Base-by-base conservation (phyloP, 805 yeast genomes). In the Pichia eremophila region DNA sequence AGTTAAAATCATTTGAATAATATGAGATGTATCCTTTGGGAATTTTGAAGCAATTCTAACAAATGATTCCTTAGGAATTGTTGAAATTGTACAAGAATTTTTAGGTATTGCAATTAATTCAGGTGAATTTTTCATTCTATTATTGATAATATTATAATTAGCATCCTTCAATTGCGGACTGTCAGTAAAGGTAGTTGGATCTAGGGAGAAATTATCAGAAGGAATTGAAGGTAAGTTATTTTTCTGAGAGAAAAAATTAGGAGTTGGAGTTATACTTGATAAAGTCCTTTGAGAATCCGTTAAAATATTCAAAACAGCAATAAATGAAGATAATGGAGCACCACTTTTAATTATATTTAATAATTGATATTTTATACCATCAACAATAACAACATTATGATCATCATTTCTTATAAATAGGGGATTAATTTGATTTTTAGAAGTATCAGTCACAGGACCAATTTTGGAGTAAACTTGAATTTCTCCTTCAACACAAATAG, bases 11-110 rank as follows among this genome's bases (percentile, higher is more conserved):
- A 91, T 89, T 57, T 95, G 96, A 14, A 91, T 91, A 31, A 93
- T 90, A 63, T 90, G 96, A 0, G 96, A 86, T 0, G 96, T 83
- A 0, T 96, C 86, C 52, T 85, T 78, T 7, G 98, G 98, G 59
- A 81, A 87, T 56, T 81, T 85, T 31, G 69, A 61, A 8, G 85
- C 82, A 38, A 91, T 74, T 46, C 84, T 70, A 47, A 77, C 73
- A 56, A 91, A 93, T 0, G 97, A 85, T 45, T 79, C 81, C 1
- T 82, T 79, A 0, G 99, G 99, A 15, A 91, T 90, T 36, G 91
- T 84, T 0, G 98, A 95, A 46, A 91, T 84, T 0, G 98, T 90
- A 34, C 95, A 85, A 39, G 77, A 79, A 2, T 71, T 68, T 8
- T 77, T 75, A 0, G 97, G 95, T 35, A 83, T 74, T 0, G 95